Base-by-base conservation (phyloP, 129 eudicot genomes). In the Lonicera japonica region DNA sequence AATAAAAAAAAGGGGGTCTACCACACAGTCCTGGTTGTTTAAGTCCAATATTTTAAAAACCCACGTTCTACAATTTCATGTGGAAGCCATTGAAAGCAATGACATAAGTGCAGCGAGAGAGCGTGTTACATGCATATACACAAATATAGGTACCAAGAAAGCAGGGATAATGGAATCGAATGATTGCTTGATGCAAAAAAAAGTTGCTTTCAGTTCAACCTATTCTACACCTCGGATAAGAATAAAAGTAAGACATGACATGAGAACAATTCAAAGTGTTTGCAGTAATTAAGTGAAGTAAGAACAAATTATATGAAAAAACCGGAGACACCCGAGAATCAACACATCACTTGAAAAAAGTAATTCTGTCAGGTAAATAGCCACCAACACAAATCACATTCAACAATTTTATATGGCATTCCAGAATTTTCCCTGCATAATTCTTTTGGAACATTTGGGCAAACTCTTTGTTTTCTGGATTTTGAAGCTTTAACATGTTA, bases 1-100 rank as follows among this genome's bases (percentile, higher is more conserved):
- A 48, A 24, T 54, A 41, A 62, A 40, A n/a, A n/a, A 61, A 45
- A 65, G 75, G 79, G 87, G 86, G 81, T 34, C 81, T 75, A 71
- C 85, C 69, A 66, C 16, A 29, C 10, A 25, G 25, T 47, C 58
- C 54, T 19, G 4, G 34, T n/a, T 34, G 46, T 68, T 67, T 61
- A 41, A 65, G 45, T 56, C 64, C 67, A 43, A 51, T 58, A 66
- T 71, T 67, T 61, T 8, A 54, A 56, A 54, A 63, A 75, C 36
- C 74, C 74, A 70, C 67, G 16, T 54, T 50, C 25, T 11, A 43
- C 60, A 12, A 20, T 21, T 53, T 19, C 15, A 17, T 17, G 21
- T 5, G 9, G 1, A 15, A 50, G 16, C 18, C 20, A 17, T 50
- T 12, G 9, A 50, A 50, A 16, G 8, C 9, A 50, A 15, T 50